Conservation (phyloP, 1,284 basidiomycete genomes). For the Schizophyllum commune region DNA sequence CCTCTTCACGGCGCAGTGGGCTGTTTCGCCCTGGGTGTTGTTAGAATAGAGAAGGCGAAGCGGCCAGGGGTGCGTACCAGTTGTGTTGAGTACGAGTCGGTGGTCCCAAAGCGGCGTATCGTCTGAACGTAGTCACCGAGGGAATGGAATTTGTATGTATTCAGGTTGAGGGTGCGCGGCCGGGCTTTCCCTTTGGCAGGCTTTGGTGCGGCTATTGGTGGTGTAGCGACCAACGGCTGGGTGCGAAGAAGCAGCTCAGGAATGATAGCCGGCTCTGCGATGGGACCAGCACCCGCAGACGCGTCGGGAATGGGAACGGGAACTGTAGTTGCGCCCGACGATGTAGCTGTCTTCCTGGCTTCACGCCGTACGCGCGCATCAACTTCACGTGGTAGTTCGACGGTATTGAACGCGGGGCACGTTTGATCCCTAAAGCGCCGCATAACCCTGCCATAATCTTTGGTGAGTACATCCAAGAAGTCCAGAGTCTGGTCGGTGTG, state of each 20-base stretch:
- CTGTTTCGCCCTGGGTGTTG: conserved; percentile 20
- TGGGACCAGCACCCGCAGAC: not conserved
- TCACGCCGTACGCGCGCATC: not conserved
- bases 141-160: conserved; percentile 8
- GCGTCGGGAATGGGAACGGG: not conserved
- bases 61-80: conserved; percentile 2
- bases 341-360: too few species aligned
- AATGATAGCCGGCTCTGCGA: too few species aligned
- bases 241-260: too few species aligned
- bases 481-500: conserved; percentile 20
- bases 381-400: not conserved
- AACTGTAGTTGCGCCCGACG: too few species aligned
- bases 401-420: not conserved
- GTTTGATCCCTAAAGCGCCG: too few species aligned
- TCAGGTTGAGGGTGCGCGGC: conserved; percentile 5
- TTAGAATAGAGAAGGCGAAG: not conserved
- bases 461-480: not conserved
- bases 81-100: conserved; percentile 16
- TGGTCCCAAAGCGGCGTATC: not conserved
- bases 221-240: too few species aligned
- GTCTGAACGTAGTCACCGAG: conserved; percentile 3
- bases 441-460: not conserved
- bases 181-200: conserved; percentile 1
- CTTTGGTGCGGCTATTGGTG: not conserved
- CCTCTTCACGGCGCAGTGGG: conserved; percentile 19